Conservation (phyloP, 1,284 basidiomycete genomes). For the Wallemia ichthyophaga region DNA sequence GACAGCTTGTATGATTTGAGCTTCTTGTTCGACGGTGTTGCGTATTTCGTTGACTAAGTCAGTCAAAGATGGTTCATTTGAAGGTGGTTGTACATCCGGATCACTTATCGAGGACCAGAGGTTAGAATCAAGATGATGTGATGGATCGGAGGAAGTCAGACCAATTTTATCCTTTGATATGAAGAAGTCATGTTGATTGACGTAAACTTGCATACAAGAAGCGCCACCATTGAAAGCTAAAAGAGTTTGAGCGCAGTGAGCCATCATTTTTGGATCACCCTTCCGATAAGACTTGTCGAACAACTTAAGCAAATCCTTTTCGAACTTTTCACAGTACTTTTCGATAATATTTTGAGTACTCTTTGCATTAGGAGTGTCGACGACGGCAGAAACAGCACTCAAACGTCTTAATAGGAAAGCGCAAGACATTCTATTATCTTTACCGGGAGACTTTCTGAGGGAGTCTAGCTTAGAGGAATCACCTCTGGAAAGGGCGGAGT, state of each 20-base stretch:
- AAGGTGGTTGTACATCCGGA: slow-evolving; percentile 48
- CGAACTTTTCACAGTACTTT: slow-evolving; percentile 90
- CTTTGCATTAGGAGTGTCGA: slow-evolving; percentile 50
- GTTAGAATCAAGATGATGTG: neutral
- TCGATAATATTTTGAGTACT: slow-evolving; percentile 71
- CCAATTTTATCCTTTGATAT: slow-evolving; percentile 48
- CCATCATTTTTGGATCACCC: slow-evolving; percentile 98
- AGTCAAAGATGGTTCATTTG: slow-evolving; percentile 43
- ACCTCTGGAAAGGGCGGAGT: slow-evolving; percentile 65
- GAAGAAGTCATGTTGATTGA: slow-evolving; percentile 99
- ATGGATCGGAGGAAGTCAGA: slow-evolving; percentile 9
- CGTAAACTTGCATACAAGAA: slow-evolving; percentile 92
- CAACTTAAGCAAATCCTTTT: slow-evolving; percentile 87
- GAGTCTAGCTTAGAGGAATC: slow-evolving; percentile 49
- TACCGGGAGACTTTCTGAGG: slow-evolving; percentile 34
- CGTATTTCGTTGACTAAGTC: slow-evolving; percentile 68
- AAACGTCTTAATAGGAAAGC: slow-evolving; percentile 69
- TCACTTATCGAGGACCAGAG: slow-evolving; percentile 59
- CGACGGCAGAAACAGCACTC: slow-evolving; percentile 65
- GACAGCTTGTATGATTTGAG: slow-evolving; percentile 92
- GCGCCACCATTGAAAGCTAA: slow-evolving; percentile 93
- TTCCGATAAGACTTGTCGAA: slow-evolving; percentile 57
- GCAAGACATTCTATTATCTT: slow-evolving; percentile 55
- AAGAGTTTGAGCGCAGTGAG: slow-evolving; percentile 86
- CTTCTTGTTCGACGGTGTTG: slow-evolving; percentile 70